Conservation (phyloP, 352 stramenopile species). For the Phytopythium kandeliae region DNA sequence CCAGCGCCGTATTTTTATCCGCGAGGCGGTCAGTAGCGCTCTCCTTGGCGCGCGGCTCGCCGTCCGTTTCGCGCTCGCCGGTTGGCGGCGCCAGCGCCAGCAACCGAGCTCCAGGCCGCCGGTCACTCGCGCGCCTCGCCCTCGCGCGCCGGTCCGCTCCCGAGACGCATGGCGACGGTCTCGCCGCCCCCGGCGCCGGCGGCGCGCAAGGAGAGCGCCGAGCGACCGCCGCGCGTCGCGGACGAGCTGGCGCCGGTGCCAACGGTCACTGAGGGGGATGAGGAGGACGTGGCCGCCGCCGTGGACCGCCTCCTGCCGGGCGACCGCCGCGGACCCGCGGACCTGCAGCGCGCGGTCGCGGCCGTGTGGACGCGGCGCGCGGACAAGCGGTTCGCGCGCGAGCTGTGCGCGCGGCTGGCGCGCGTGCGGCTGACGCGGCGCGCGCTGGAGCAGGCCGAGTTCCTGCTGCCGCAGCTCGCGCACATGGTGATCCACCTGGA, state of each 20-base stretch:
- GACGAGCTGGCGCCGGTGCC: not conserved
- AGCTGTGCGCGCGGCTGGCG: slow-evolving; percentile 55
- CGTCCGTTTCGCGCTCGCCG: slow-evolving; percentile 5
- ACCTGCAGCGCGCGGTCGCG: slow-evolving; percentile 69
- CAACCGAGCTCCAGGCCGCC: no score
- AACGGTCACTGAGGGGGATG: not conserved
- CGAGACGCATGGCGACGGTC: no score
- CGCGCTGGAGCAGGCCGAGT: slow-evolving; percentile 72
- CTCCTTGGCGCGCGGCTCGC: not conserved
- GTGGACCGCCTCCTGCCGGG: not conserved
- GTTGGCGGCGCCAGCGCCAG: not conserved
- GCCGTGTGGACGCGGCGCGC: slow-evolving; percentile 69
- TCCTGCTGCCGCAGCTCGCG: slow-evolving; percentile 74
- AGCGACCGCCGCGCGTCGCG: not conserved
- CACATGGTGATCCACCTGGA: slow-evolving; percentile 84
- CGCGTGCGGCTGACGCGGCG: slow-evolving; percentile 37
- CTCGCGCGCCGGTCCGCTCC: no score
- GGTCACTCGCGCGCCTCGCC: no score
- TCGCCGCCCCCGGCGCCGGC: not conserved
- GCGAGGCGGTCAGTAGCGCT: not conserved
- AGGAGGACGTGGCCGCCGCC: not conserved
- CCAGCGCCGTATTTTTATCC: slow-evolving; percentile 1
- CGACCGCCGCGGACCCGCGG: slow-evolving; percentile 34
- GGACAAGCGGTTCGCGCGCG: slow-evolving; percentile 47
- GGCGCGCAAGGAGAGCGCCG: slow-evolving; percentile 1